A percentile compares a stretch with the other conserved stretches of the same genome.
Conservation (phyloP, 176 grass and related monocot genomes). For the Hordeum vulgare region DNA sequence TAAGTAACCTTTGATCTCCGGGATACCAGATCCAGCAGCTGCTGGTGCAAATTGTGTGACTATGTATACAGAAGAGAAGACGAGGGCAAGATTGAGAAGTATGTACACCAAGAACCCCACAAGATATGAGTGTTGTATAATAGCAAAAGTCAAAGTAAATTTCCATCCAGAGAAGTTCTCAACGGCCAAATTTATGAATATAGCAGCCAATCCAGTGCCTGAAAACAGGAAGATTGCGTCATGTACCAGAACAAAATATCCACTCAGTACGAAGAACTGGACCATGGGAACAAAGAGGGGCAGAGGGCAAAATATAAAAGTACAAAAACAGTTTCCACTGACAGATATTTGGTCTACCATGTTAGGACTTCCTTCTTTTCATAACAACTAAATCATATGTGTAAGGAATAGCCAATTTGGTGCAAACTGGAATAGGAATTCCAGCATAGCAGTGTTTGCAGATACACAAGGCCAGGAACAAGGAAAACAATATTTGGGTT, state of each 20-base stretch:
- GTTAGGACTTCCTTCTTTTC: not conserved
- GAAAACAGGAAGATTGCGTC: conserved; percentile 20
- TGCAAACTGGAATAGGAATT: not conserved
- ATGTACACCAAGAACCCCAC: conserved; percentile 83
- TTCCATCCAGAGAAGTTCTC: conserved; percentile 99
- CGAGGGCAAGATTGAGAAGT: conserved; percentile 77
- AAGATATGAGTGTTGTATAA: conserved; percentile 97
- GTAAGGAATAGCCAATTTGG: not conserved
- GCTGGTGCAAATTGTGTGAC: conserved; percentile 90
- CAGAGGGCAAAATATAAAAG: not conserved
- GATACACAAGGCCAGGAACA: not conserved
- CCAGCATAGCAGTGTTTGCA: not conserved
- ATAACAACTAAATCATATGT: not conserved
- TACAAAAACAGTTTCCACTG: not conserved
- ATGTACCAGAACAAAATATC: conserved; percentile 2
- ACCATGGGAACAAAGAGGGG: not conserved
- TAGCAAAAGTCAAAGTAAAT: conserved; percentile 82
- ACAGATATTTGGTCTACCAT: not conserved
- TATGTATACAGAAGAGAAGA: conserved; percentile 91
- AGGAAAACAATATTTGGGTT: not conserved
- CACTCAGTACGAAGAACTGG: not conserved
- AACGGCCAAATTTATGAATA: conserved; percentile 97
- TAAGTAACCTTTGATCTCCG: conserved; percentile 99
- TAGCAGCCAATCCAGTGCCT: conserved; percentile 97
- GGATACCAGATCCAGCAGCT: conserved; percentile 98